Evolutionary conservation across 352 stramenopile species (phyloP).

Genomic region (Hyaloperonospora brassicae): DNA sequence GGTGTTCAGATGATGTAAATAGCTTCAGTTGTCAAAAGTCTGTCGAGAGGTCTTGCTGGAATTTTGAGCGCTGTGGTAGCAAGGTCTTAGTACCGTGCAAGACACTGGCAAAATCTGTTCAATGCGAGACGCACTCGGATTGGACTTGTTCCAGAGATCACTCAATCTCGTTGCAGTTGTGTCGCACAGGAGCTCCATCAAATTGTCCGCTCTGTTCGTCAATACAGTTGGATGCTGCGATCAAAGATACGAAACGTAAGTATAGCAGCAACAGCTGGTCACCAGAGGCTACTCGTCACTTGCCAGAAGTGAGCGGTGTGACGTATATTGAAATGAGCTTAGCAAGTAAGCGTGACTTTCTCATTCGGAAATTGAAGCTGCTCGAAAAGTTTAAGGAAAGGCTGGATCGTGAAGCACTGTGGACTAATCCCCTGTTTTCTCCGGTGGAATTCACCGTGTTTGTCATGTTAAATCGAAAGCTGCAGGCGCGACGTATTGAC

Average conservation of each 20-base stretch:
- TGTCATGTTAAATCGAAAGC: conserved; percentile 14
- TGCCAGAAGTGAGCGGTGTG: conserved; percentile 15
- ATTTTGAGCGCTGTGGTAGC: conserved; percentile 32
- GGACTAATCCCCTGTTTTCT: conserved; percentile 36
- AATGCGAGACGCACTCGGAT: conserved; percentile 29
- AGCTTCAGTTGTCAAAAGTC: conserved; percentile 27
- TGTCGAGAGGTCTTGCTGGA: conserved; percentile 55
- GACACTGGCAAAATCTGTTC: conserved; percentile 15
- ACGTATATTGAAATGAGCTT: conserved; percentile 20
- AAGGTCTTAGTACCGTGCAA: conserved; percentile 25
- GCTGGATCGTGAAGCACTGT: conserved; percentile 15
- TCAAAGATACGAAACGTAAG: conserved; percentile 17
- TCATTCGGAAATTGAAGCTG: conserved; percentile 38
- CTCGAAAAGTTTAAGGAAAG: conserved; percentile 34
- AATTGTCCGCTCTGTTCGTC: conserved; percentile 47
- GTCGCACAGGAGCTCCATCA: conserved; percentile 37
- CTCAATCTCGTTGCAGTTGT: conserved; percentile 34
- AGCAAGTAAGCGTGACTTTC: conserved; percentile 29
- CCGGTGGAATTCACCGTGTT: conserved; percentile 32
- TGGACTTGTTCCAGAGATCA: conserved; percentile 43
- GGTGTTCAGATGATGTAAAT: conserved; percentile 32
- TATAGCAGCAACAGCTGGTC: conserved; percentile 12
- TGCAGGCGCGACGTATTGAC: conserved; percentile 13
- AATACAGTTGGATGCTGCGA: conserved; percentile 20
- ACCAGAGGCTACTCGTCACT: conserved; percentile 5